Evolutionary conservation across 495 filamentous ascomycete species (phyloP), one percentile per base, ranked within the genome.

Genomic region (Pseudevernia furfuracea): DNA sequence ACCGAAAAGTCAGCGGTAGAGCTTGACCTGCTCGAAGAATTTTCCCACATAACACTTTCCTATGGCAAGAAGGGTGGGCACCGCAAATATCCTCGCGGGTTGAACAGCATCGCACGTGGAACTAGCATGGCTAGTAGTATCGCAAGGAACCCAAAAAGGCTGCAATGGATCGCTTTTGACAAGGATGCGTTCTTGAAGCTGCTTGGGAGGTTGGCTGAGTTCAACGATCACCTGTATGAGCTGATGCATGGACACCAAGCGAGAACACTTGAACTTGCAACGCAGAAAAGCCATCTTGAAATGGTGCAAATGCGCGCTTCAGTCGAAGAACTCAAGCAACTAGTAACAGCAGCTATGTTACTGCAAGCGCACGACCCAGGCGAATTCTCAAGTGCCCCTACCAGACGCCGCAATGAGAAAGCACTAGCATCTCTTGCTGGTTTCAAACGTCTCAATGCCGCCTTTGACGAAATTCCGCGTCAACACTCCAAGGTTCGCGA

Each of bases 111-210:
- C 17, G 30, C 59, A 15, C 39, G 25, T 6, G 39, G 37, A 17
- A 14, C 43, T 10, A 60, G 30, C 57, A 59, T 58, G 39, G 65
- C 52, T 14, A 60, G 44, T 23, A 43, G 53, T 8, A 11, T 67
- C 53, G 38, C 41, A 7, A 67, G 15, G 52, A 25, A 67, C 25
- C 65, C 65, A 0, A 59, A 65, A 39, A 58, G 67, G n/a, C 66
- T 69, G 39, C 19, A 58, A 21, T 69, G 67, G 67, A 52, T 62
- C n/a, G 48, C 59, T 14, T 57, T 69, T 60, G 65, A 69, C 41
- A 60, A 60, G 36, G 60, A 68, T 12, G 48, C 57, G 1, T 69
- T 69, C 34, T 52, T 30, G 25, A 60, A 59, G 3, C 60, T 67
- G 15, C 17, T 69, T 30, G 55, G 52, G 11, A 61, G 60, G n/a